A percentile compares a stretch with the other conserved stretches of the same genome.
phyloP scores from a whole-genome alignment of 1,284 basidiomycete species.

The Tremellales sp. region DNA sequence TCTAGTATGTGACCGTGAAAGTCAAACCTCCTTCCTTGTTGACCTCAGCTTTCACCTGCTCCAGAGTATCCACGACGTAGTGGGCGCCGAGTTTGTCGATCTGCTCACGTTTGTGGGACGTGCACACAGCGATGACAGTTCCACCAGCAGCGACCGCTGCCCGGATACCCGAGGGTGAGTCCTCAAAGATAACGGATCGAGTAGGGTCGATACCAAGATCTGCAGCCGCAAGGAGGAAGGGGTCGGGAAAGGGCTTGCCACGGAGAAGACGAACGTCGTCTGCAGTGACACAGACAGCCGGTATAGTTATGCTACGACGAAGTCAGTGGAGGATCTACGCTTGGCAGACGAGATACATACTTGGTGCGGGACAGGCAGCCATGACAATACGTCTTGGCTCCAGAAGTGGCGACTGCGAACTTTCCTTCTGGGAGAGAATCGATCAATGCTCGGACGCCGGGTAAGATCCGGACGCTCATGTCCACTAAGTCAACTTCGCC shows the following conservation, averaged over 20 bases:
- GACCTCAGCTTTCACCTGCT: conserved; percentile 53
- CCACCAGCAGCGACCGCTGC: conserved; percentile 69
- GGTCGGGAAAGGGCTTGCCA: conserved; percentile 65
- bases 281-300: conserved; percentile 69
- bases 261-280: conserved; percentile 57
- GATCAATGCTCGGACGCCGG: conserved; percentile 67
- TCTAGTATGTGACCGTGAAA: conserved; percentile 31
- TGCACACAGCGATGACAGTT: conserved; percentile 72
- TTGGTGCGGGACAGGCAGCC: conserved; percentile 19
- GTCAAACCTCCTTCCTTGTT: conserved; percentile 27
- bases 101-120: conserved; percentile 52
- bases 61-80: conserved; percentile 63
- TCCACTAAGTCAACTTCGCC: conserved; percentile 56
- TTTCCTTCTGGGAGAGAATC: conserved; percentile 62
- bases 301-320: conserved; percentile 67
- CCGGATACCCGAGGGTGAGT: conserved; percentile 68
- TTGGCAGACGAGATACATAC: conserved; percentile 8
- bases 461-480: conserved; percentile 66
- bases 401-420: conserved; percentile 72
- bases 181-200: conserved; percentile 64
- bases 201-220: conserved; percentile 59
- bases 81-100: conserved; percentile 66
- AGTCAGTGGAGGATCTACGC: conserved; percentile 32
- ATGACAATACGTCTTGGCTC: conserved; percentile 62
- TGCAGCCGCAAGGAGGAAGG: conserved; percentile 68